These are phyloP conservation scores for Colletotrichum sp. DNA, from an alignment of 2,329 filamentous ascomycete species.

Conservation along the genomic window DNA sequence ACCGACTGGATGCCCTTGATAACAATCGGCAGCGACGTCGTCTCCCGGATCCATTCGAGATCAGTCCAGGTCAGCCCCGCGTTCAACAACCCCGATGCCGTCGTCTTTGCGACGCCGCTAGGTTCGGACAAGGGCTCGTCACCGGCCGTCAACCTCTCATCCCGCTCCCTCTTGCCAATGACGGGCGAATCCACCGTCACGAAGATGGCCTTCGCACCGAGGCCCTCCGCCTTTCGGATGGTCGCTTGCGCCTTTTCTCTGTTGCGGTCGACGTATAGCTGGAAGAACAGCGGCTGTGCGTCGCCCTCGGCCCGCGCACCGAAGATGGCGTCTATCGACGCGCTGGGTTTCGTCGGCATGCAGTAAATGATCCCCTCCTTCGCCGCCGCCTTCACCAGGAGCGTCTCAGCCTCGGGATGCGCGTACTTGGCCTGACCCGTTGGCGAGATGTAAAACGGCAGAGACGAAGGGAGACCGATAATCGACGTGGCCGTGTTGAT, in stretches of 20 bases:
- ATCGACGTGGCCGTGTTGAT: slow-evolving; percentile 60
- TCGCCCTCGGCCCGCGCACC: background rate
- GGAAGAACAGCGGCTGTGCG: slow-evolving; percentile 52
- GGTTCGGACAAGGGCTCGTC: slow-evolving; percentile 47
- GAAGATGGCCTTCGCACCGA: slow-evolving; percentile 57
- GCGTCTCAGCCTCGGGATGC: slow-evolving; percentile 63
- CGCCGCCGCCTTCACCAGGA: background rate
- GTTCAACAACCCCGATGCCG: slow-evolving; percentile 62
- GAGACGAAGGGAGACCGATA: slow-evolving; percentile 53
- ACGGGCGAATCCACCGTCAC: slow-evolving; percentile 65
- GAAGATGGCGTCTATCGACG: background rate
- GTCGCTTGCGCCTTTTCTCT: slow-evolving; percentile 53
- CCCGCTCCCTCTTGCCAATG: slow-evolving; percentile 57
- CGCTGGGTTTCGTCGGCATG: slow-evolving; percentile 14
- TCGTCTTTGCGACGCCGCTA: slow-evolving; percentile 48
- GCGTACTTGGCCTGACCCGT: slow-evolving; percentile 68
- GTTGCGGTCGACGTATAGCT: slow-evolving; percentile 66
- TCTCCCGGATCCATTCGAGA: slow-evolving; percentile 63
- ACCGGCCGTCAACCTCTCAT: slow-evolving; percentile 51
- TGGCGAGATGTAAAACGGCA: slow-evolving; percentile 68
- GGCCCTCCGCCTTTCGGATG: slow-evolving; percentile 47
- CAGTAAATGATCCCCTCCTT: slow-evolving; percentile 12
- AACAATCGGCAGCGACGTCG: slow-evolving; percentile 58
- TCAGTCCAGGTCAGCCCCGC: slow-evolving; percentile 66
- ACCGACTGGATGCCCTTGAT: slow-evolving; percentile 74